Conservation (phyloP, 169 alveolate genomes). For the Cryptosporidium tyzzeri region DNA sequence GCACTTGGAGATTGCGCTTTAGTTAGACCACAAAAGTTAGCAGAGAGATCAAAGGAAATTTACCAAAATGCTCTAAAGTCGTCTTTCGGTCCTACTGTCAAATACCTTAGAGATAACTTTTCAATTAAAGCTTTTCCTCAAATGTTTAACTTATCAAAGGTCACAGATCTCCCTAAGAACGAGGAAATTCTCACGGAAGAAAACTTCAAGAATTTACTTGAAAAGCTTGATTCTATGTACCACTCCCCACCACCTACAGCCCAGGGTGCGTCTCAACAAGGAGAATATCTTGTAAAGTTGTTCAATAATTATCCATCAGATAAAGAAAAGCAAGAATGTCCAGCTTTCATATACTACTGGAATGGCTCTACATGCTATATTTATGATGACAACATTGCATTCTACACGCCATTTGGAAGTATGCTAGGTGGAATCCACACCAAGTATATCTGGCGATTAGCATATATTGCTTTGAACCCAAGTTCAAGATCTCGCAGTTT, state of each 20-base stretch:
- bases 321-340: constrained; percentile 71
- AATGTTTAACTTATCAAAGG: constrained; percentile 32
- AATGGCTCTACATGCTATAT: constrained; percentile 78
- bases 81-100: constrained; percentile 32
- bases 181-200: constrained; percentile 14
- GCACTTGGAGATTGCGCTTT: constrained; percentile 80
- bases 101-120: constrained; percentile 5
- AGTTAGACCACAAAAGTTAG: constrained; percentile 62
- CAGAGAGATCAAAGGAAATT: constrained; percentile 66
- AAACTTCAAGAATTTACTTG: constrained; percentile 50
- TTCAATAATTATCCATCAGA: constrained; percentile 62
- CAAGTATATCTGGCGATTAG: constrained; percentile 27
- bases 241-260: constrained; percentile 82
- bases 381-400: constrained; percentile 32
- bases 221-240: constrained; percentile 75
- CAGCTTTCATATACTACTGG: constrained; percentile 79
- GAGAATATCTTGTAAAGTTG: constrained; percentile 76
- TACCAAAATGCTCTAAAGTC: constrained; percentile 56
- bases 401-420: constrained; percentile 46
- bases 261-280: constrained; percentile 81
- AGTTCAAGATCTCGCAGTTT: background rate
- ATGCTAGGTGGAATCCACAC: constrained; percentile 58
- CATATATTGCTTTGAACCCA: constrained; percentile 23
- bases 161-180: constrained; percentile 19
- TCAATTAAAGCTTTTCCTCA: constrained; percentile 24